phyloP scores from a whole-genome alignment of 1,284 basidiomycete genomes.

The Porogramme epimiltina region DNA sequence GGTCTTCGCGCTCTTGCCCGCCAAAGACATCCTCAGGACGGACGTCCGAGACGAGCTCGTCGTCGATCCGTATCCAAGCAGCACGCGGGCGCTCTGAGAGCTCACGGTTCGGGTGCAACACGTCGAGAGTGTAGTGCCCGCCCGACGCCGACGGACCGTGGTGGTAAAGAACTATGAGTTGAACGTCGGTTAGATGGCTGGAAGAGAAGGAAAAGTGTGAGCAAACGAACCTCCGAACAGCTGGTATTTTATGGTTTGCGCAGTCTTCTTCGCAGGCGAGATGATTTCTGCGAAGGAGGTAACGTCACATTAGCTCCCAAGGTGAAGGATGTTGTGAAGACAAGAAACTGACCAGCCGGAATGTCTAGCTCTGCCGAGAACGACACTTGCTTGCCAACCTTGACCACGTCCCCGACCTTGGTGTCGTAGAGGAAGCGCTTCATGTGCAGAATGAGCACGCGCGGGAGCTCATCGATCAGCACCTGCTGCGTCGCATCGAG shows the following conservation, averaged over 20 bases:
- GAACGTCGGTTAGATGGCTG: too few species aligned
- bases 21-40: conserved; percentile 79
- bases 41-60: conserved; percentile 84
- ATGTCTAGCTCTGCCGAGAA: conserved; percentile 84
- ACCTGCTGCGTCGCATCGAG: conserved; percentile 89
- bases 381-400: conserved; percentile 81
- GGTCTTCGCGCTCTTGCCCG: conserved; percentile 59
- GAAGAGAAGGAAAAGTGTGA: too few species aligned
- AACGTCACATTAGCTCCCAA: background rate
- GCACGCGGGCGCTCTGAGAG: conserved; percentile 46
- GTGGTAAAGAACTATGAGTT: conserved; percentile 84
- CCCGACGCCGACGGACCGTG: conserved; percentile 90
- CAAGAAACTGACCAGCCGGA: conserved; percentile 52
- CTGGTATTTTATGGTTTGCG: conserved; percentile 67
- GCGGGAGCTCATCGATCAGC: conserved; percentile 84
- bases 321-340: too few species aligned
- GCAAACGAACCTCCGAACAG: conserved; percentile 94
- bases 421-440: conserved; percentile 94
- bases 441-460: conserved; percentile 87
- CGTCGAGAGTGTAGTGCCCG: conserved; percentile 95
- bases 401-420: conserved; percentile 77
- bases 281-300: conserved; percentile 57
- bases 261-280: conserved; percentile 51
- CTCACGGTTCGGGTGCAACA: conserved; percentile 78
- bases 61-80: conserved; percentile 93